phyloP scores from a whole-genome alignment of 306 rosid genomes.

The Trifolium repens region DNA sequence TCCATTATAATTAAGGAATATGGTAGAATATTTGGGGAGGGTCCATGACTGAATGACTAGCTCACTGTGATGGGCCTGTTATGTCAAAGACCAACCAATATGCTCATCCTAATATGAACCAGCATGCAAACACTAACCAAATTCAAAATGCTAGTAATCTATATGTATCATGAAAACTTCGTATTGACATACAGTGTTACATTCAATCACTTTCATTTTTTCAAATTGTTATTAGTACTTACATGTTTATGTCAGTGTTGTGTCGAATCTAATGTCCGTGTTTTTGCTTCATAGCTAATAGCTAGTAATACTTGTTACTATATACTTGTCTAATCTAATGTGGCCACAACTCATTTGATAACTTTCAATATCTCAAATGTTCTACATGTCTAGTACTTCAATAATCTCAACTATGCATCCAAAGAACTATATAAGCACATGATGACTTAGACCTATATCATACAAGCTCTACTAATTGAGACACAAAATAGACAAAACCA shows the following conservation, averaged over 20 bases:
- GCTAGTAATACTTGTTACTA: no score
- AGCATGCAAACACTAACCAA: conserved; percentile 7
- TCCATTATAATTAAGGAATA: conserved; percentile 14
- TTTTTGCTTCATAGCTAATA: no score
- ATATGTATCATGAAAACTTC: not conserved
- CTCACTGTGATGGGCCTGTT: not conserved
- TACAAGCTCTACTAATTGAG: conserved; percentile 33
- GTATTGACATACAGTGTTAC: no score
- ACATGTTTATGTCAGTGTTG: not conserved
- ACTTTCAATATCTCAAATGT: no score
- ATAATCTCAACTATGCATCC: conserved; percentile 11
- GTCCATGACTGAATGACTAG: conserved; percentile 7
- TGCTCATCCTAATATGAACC: conserved; percentile 19
- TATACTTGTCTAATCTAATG: no score
- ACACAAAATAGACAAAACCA: conserved; percentile 33
- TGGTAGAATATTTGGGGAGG: conserved; percentile 22
- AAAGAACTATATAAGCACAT: conserved; percentile 14
- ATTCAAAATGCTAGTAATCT: not conserved
- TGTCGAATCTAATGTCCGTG: no score
- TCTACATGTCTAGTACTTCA: not conserved
- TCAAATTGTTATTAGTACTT: not conserved
- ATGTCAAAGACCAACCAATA: conserved; percentile 21
- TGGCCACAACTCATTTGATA: no score
- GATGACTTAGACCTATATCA: conserved; percentile 31
- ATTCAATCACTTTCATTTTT: not conserved